These are phyloP conservation scores for Magnaporthales sp. DNA, from an alignment of 2,329 filamentous ascomycete genomes.

Conservation along the genomic window DNA sequence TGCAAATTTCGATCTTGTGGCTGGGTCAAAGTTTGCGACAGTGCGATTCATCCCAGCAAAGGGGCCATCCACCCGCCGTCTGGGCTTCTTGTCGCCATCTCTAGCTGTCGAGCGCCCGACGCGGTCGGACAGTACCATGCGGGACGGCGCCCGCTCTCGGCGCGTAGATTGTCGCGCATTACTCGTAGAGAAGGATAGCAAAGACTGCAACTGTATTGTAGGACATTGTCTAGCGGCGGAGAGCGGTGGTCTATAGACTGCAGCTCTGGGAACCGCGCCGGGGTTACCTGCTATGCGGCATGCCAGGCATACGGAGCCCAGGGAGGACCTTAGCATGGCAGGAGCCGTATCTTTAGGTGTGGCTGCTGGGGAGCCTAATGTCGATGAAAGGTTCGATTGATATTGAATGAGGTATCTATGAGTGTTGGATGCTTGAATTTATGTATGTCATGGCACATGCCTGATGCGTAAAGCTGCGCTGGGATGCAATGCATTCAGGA, in stretches of 20 bases:
- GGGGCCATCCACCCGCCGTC: slow-evolving; percentile 35
- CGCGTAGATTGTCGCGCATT: not conserved
- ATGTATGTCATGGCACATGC: not conserved
- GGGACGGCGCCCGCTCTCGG: slow-evolving; percentile 29
- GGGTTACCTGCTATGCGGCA: slow-evolving; percentile 8
- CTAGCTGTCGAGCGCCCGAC: slow-evolving; percentile 33
- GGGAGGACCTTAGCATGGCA: slow-evolving; percentile 11
- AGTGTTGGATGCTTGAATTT: not conserved
- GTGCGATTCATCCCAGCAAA: slow-evolving; percentile 50
- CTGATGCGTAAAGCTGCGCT: not conserved
- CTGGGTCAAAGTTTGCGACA: slow-evolving; percentile 29
- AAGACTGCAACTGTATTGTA: slow-evolving; percentile 1
- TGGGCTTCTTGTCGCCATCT: slow-evolving; percentile 21
- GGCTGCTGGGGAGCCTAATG: not conserved
- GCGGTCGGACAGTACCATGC: slow-evolving; percentile 49
- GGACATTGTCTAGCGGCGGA: not conserved
- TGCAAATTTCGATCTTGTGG: slow-evolving; percentile 8
- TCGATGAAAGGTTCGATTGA: not conserved
- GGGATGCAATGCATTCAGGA: not conserved
- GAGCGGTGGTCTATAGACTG: not conserved
- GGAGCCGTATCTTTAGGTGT: not conserved
- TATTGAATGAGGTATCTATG: not conserved
- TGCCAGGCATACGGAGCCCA: slow-evolving; percentile 11
- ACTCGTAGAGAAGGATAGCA: slow-evolving; percentile 8
- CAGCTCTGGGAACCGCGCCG: not conserved